Evolutionary conservation across 2,329 filamentous ascomycete species (phyloP).

Genomic region (Pseudopyricularia javanii): DNA sequence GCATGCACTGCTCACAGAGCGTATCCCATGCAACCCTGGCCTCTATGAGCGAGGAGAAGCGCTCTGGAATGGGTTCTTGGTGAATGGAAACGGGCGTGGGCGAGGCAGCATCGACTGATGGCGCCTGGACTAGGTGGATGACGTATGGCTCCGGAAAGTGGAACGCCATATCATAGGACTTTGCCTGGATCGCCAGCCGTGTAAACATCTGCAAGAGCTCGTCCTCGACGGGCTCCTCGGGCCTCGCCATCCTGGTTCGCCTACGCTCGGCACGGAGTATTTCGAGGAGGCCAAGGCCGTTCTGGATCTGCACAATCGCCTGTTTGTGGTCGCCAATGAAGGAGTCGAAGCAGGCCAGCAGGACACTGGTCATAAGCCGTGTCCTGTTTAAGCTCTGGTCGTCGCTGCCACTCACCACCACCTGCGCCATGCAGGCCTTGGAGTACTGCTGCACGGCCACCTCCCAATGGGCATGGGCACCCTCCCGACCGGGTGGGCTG

Average conservation of each 20-base stretch:
- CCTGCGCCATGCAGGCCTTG: conserved; percentile 33
- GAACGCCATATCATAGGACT: conserved; percentile 57
- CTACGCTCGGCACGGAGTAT: conserved; percentile 34
- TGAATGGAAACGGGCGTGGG: conserved; percentile 24
- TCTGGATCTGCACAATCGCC: conserved; percentile 49
- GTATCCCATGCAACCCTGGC: conserved; percentile 44
- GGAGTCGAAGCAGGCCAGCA: conserved; percentile 57
- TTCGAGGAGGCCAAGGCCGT: conserved; percentile 41
- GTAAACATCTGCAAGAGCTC: conserved; percentile 53
- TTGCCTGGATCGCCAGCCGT: conserved; percentile 50
- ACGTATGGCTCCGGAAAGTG: conserved; percentile 53
- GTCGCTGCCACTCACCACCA: conserved; percentile 27
- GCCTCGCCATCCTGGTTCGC: conserved; percentile 21
- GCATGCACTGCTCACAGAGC: conserved; percentile 42
- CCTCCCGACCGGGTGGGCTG: conserved; percentile 9
- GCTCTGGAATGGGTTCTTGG: conserved; percentile 25
- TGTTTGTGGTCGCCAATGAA: conserved; percentile 52
- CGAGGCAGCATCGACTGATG: conserved; percentile 13
- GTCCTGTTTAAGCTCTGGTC: conserved; percentile 35
- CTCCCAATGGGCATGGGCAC: conserved; percentile 34
- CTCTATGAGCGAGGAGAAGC: conserved; percentile 37
- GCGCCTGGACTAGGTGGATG: conserved; percentile 32
- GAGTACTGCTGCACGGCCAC: conserved; percentile 49
- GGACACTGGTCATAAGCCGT: conserved; percentile 50
- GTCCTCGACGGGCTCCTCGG: conserved; percentile 39